Conservation (phyloP, 306 rosid species). For the Quercus parvula region DNA sequence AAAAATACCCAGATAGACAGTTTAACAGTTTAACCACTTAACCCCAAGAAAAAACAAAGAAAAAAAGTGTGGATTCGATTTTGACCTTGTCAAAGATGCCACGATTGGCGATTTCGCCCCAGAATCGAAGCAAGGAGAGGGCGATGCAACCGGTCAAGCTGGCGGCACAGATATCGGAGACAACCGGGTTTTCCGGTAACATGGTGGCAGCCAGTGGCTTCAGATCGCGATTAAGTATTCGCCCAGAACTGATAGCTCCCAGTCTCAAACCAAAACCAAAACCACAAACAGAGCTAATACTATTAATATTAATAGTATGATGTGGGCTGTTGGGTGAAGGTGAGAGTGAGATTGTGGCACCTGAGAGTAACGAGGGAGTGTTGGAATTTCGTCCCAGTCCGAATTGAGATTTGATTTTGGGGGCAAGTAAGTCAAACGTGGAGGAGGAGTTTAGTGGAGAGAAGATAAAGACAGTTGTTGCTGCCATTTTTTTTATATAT, state of each 20-base stretch:
- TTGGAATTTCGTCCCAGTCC: neutral
- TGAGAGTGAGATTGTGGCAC: neutral
- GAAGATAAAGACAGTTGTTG: neutral
- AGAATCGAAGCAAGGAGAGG: slow-evolving; percentile 45
- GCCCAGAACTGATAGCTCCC: neutral
- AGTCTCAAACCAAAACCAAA: neutral
- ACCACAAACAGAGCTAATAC: neutral
- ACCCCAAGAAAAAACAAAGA: neutral
- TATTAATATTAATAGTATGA: neutral
- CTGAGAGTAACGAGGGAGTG: neutral
- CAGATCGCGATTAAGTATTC: slow-evolving; percentile 16
- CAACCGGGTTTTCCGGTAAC: slow-evolving; percentile 47
- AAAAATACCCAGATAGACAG: neutral
- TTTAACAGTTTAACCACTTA: neutral
- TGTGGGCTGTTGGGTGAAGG: no score
- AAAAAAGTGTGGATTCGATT: neutral
- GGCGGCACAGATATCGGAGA: slow-evolving; percentile 64
- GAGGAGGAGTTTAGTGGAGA: neutral
- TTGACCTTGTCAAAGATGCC: slow-evolving; percentile 71
- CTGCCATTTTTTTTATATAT: neutral
- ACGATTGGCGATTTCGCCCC: slow-evolving; percentile 66
- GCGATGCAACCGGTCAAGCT: slow-evolving; percentile 54
- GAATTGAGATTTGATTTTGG: neutral
- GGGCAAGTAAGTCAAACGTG: neutral
- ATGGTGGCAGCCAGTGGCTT: slow-evolving; percentile 43